Percentiles rank a stretch among this genome's conserved stretches.
These are phyloP conservation scores for Trifolium dubium DNA, from an alignment of 306 rosid species.

Conservation along the genomic window DNA sequence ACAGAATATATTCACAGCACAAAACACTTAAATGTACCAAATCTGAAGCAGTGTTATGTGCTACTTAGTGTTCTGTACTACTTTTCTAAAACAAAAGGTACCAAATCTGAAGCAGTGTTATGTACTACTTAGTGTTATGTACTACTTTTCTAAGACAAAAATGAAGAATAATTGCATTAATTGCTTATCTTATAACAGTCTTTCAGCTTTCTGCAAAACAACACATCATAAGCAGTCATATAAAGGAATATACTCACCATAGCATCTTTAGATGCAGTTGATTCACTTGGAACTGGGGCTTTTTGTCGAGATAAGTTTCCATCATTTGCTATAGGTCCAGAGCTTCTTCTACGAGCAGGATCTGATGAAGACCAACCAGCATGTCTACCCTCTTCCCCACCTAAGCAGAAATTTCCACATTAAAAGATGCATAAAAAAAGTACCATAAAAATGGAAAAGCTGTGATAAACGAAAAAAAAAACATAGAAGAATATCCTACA, in stretches of 20 bases:
- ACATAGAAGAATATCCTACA: neutral
- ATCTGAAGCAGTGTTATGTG: constrained; percentile 18
- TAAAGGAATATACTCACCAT: constrained; percentile 51
- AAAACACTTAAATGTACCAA: constrained; percentile 11
- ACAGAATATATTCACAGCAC: constrained; percentile 5
- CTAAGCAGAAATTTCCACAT: constrained; percentile 50
- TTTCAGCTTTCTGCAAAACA: constrained; percentile 34
- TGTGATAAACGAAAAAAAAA: constrained; percentile 8
- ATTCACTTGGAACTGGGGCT: constrained; percentile 64
- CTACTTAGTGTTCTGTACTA: too few species aligned
- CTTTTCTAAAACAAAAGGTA: constrained; percentile 27
- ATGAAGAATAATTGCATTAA: neutral
- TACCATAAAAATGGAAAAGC: constrained; percentile 1
- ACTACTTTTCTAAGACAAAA: constrained; percentile 24
- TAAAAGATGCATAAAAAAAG: constrained; percentile 13
- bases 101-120: constrained; percentile 17
- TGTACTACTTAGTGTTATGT: too few species aligned
- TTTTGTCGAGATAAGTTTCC: constrained; percentile 69
- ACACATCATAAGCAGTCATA: constrained; percentile 6
- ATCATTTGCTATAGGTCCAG: constrained; percentile 73
- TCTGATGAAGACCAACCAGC: constrained; percentile 74
- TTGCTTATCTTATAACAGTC: constrained; percentile 14
- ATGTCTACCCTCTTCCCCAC: constrained; percentile 79
- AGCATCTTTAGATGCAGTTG: constrained; percentile 63
- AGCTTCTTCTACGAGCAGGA: constrained; percentile 79